Conservation (phyloP, 148 eudicot species). For the Persicaria tinctoria region DNA sequence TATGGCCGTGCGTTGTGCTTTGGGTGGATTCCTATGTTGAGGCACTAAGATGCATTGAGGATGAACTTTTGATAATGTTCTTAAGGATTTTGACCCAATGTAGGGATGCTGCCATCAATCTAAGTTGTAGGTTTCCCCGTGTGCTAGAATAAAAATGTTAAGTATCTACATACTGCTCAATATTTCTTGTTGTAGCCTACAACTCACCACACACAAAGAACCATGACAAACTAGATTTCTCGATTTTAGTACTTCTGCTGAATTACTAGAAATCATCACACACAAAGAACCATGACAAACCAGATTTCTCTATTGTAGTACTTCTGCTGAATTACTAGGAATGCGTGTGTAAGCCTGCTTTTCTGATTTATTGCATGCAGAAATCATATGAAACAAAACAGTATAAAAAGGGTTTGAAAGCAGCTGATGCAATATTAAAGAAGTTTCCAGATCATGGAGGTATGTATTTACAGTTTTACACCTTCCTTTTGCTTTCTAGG, state of each 20-base stretch:
- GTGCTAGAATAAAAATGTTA: no score
- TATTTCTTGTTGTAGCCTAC: no score
- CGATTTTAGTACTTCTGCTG: background rate
- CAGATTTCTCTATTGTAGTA: background rate
- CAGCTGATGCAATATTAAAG: constrained; percentile 89
- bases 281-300: background rate
- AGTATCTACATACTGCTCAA: no score
- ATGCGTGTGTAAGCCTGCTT: background rate
- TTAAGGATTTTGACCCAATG: no score
- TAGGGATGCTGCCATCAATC: no score
- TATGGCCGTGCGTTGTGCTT: background rate
- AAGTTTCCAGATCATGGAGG: constrained; percentile 99
- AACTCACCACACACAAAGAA: background rate
- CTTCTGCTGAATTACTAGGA: background rate
- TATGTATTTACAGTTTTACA: constrained; percentile 19
- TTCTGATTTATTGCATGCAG: constrained; percentile 26
- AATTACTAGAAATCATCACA: background rate
- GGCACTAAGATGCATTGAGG: no score
- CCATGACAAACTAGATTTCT: background rate
- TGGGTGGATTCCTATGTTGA: background rate
- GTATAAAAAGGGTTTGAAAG: constrained; percentile 95
- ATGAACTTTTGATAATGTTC: no score
- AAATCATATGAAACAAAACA: constrained; percentile 99
- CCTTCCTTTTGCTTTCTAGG: background rate
- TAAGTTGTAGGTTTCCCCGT: no score